Conservation (phyloP, 768 basidiomycete species). For the Suillus discolor region DNA sequence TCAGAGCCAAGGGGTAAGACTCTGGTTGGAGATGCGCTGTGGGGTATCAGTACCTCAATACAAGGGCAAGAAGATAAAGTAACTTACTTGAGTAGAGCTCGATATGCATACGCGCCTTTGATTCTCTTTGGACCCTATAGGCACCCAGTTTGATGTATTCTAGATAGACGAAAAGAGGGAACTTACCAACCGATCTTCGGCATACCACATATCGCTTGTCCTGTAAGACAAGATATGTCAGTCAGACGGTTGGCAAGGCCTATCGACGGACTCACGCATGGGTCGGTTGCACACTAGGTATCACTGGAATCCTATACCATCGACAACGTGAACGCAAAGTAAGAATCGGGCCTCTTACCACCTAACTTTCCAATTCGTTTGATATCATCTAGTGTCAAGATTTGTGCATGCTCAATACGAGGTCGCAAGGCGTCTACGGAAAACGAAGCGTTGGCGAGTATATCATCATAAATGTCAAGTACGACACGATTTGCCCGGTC, state of each 20-base stretch:
- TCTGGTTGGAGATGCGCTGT: slow-evolving; percentile 51
- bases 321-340: neutral
- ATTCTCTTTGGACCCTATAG: slow-evolving; percentile 77
- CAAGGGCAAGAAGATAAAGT: neutral
- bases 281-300: slow-evolving; percentile 91
- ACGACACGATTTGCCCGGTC: slow-evolving; percentile 86
- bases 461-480: slow-evolving; percentile 79
- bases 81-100: slow-evolving; percentile 69
- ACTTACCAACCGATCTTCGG: slow-evolving; percentile 72
- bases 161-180: slow-evolving; percentile 11
- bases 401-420: slow-evolving; percentile 93
- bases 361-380: slow-evolving; percentile 70
- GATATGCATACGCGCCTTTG: slow-evolving; percentile 89
- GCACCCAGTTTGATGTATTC: slow-evolving; percentile 1
- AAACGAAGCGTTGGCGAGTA: slow-evolving; percentile 39
- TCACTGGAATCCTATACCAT: slow-evolving; percentile 50
- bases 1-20: slow-evolving; percentile 87
- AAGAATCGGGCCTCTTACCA: slow-evolving; percentile 44
- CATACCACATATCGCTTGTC: slow-evolving; percentile 92
- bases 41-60: neutral
- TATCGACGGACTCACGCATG: slow-evolving; percentile 63
- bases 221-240: slow-evolving; percentile 36
- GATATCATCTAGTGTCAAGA: slow-evolving; percentile 73
- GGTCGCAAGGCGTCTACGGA: slow-evolving; percentile 48
- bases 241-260: neutral